Evolutionary conservation across 805 yeast genomes (phyloP), one percentile per base, ranked within the genome.

Genomic region (Candida golubevii): DNA sequence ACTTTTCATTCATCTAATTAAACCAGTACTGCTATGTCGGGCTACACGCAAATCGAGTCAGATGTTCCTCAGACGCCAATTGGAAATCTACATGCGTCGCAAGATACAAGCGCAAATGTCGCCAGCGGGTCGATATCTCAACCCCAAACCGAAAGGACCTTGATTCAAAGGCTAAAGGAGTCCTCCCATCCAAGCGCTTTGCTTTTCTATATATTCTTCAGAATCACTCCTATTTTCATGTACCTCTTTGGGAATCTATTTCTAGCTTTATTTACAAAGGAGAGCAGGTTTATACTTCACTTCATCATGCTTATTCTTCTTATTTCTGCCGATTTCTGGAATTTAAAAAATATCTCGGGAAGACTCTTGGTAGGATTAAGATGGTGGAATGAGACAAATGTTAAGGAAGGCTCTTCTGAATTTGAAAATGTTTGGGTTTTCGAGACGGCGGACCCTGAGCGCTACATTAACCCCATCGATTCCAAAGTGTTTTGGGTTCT

Each of bases 281-380:
- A 63, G 44, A 75, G 75, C 42, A 76, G 77, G 53, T 56, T 55
- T 59, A 83, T 87, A 11, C 70, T 88, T 34, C 80, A 88, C 56
- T 91, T 93, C 71, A 89, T 91, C 12, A 62, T 81, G 6, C 82
- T 88, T 18, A 79, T 90, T 2, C 67, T 93, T 13, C 67, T 89
- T 14, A 73, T 88, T 15, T 86, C 96, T 0, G 88, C 88, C 1
- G 99, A 91, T 62, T 91, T 91, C 59, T 91, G 97, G 95, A 85
- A 87, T 59, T 81, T 88, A 23, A 93, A 91, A 60, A 91, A 91
- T 63, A 85, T 91, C 26, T 74, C 95, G 15, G 99, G 99, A 1
- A 71, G 98, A 46, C 75, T 88, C 45, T 65, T 91, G 44, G 97
- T 93, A 5, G 98, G 97, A 0, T 72, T 93, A 51, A 75, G 95